Evolutionary conservation across 176 grass and related monocot genomes (phyloP).

Genomic region (Tillandsia leiboldiana): DNA sequence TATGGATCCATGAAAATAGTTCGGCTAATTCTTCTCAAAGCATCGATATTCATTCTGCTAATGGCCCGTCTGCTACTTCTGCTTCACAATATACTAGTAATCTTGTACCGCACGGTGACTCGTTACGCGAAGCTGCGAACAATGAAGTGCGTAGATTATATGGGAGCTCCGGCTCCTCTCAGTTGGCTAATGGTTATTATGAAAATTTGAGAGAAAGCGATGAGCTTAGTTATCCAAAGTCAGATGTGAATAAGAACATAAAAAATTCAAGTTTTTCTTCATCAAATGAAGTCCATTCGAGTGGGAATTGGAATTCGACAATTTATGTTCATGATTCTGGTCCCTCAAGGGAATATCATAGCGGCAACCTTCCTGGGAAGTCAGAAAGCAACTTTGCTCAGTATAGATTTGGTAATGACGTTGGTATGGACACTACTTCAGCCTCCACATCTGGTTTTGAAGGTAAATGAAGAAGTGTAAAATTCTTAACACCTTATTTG

Average conservation of each 20-base stretch:
- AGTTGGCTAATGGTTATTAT: conserved; percentile 78
- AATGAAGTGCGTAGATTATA: conserved; percentile 34
- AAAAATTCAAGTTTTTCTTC: conserved; percentile 19
- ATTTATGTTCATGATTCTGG: conserved; percentile 17
- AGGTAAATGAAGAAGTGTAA: not conserved
- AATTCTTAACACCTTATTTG: conserved; percentile 13
- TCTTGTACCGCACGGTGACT: conserved; percentile 18
- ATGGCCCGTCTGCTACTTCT: conserved; percentile 3
- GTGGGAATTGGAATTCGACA: conserved; percentile 30
- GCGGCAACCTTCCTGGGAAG: conserved; percentile 27
- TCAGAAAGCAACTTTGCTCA: conserved; percentile 26
- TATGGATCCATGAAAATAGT: conserved; percentile 25
- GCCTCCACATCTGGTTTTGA: not conserved
- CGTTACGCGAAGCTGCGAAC: conserved; percentile 23
- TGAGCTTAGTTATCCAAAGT: conserved; percentile 4
- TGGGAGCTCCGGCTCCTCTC: conserved; percentile 44
- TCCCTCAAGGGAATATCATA: conserved; percentile 26
- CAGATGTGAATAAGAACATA: conserved; percentile 22
- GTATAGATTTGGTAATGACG: conserved; percentile 24
- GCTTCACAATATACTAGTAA: conserved; percentile 10
- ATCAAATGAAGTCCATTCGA: conserved; percentile 11
- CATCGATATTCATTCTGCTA: conserved; percentile 18
- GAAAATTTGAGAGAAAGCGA: conserved; percentile 48
- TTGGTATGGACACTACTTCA: conserved; percentile 16
- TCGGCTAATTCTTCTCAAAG: conserved; percentile 20